Evolutionary conservation across 73 alveolate genomes (phyloP).

Genomic region (Stentor coeruleus): DNA sequence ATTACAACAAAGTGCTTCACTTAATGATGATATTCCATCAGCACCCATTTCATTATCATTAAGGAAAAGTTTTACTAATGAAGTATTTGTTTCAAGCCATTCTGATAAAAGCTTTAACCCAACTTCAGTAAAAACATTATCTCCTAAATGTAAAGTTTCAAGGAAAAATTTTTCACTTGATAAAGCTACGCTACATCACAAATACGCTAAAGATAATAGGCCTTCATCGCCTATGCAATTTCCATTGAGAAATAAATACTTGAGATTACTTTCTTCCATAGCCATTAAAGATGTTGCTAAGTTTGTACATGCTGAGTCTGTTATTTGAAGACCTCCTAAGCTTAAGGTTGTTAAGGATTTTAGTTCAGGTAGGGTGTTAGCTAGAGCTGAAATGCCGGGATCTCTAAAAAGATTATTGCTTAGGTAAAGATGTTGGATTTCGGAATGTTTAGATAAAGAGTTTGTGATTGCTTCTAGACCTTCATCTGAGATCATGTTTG

Average conservation of each 20-base stretch:
- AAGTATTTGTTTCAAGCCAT: background rate
- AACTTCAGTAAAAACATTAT: slow-evolving; percentile 11
- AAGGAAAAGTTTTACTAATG: slow-evolving; percentile 1
- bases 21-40: background rate
- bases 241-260: slow-evolving; percentile 21
- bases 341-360: background rate
- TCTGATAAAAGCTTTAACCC: slow-evolving; percentile 23
- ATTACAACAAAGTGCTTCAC: slow-evolving; percentile 18
- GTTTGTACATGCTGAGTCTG: slow-evolving; percentile 6
- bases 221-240: slow-evolving; percentile 23
- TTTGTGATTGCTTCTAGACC: slow-evolving; percentile 25
- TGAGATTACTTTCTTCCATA: background rate
- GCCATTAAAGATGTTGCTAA: slow-evolving; percentile 25
- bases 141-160: slow-evolving; percentile 33
- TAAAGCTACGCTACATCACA: slow-evolving; percentile 17
- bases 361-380: slow-evolving; percentile 9
- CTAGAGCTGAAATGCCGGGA: background rate
- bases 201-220: slow-evolving; percentile 21
- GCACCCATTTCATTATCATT: slow-evolving; percentile 26
- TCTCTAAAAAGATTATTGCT: slow-evolving; percentile 20
- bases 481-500: slow-evolving; percentile 24
- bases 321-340: slow-evolving; percentile 15
- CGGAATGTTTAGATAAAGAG: slow-evolving; percentile 18
- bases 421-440: slow-evolving; percentile 12
- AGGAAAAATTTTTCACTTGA: slow-evolving; percentile 19